Evolutionary conservation across 352 stramenopile genomes (phyloP), one percentile per base, ranked within the genome.

Genomic region (Phytophthora pistaciae): DNA sequence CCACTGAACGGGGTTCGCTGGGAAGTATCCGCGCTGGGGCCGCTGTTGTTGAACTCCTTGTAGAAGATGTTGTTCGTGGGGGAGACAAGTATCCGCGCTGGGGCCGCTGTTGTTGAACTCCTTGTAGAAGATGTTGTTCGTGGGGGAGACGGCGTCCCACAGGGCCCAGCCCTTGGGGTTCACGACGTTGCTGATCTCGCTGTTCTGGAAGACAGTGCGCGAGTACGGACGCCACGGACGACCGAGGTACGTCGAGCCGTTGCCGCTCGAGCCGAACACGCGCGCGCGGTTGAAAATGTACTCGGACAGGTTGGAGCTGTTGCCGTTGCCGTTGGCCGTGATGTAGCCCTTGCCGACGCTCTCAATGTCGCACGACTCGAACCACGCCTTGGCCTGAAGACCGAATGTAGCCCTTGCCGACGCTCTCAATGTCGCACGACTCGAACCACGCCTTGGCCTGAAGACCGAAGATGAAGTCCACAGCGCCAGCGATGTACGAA

Each of bases 391-490:
- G 0, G 56, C 58, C 14, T 56, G 33, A 5, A 61, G 36, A 42
- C 64, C 64, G 20, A 71, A 66, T n/a, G n/a, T n/a, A n/a, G n/a
- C n/a, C n/a, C 8, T 54, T 49, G 0, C 55, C 55, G 1, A 65
- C 25, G 11, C 21, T 44, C 20, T 70, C 44, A 25, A 70, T 40
- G n/a, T 70, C 46, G 14, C 64, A 70, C 9, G 46, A 65, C 50
- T 71, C 64, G 27, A 66, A 71, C 56, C 56, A 71, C 16, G 56
- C 56, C 64, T 66, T 71, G 0, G 56, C 58, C 14, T 56, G 33
- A 5, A 61, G 36, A 42, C 64, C 64, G 20, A 71, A 66, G 3
- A 71, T 31, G n/a, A 71, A 71, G 40, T 71, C 64, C 9, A 71
- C 36, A 23, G 64, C 64, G 3, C 64, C 64, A 21, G 29, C 31